phyloP scores from a whole-genome alignment of 805 yeast species.

The Ogataea ramenticola region DNA sequence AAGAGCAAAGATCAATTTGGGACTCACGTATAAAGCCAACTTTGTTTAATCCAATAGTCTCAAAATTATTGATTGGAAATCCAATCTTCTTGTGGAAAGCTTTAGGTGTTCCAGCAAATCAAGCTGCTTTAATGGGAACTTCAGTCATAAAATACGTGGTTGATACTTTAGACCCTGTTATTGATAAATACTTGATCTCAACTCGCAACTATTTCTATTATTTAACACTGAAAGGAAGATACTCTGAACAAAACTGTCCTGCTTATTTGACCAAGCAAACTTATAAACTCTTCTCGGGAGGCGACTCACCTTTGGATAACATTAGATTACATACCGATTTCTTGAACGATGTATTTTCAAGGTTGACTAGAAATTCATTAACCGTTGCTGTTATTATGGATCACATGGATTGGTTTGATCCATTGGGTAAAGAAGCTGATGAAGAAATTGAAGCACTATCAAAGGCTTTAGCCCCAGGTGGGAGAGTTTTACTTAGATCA shows the following conservation, averaged over 20 bases:
- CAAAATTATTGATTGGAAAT: conserved; percentile 65
- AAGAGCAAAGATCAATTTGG: conserved; percentile 64
- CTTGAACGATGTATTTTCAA: conserved; percentile 64
- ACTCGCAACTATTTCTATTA: conserved; percentile 75
- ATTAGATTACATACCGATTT: conserved; percentile 77
- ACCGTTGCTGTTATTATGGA: conserved; percentile 83
- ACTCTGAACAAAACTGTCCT: conserved; percentile 62
- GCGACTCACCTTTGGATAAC: conserved; percentile 50
- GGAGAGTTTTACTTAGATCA: conserved; percentile 70
- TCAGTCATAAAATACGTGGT: conserved; percentile 65
- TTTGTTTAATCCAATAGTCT: conserved; percentile 62
- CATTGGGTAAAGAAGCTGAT: conserved; percentile 53
- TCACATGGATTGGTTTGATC: conserved; percentile 89
- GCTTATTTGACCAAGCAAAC: conserved; percentile 61
- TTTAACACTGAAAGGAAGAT: conserved; percentile 55
- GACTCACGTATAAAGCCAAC: conserved; percentile 55
- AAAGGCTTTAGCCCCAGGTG: conserved; percentile 56
- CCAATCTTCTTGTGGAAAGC: conserved; percentile 87
- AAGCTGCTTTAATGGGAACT: conserved; percentile 71
- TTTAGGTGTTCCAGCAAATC: conserved; percentile 82
- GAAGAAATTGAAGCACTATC: conserved; percentile 60
- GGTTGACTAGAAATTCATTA: conserved; percentile 54
- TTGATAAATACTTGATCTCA: conserved; percentile 55
- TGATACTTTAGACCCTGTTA: conserved; percentile 73
- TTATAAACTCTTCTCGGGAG: conserved; percentile 39